Evolutionary conservation across 73 alveolate species (phyloP).

Genomic region (Symbiodinium pilosum): DNA sequence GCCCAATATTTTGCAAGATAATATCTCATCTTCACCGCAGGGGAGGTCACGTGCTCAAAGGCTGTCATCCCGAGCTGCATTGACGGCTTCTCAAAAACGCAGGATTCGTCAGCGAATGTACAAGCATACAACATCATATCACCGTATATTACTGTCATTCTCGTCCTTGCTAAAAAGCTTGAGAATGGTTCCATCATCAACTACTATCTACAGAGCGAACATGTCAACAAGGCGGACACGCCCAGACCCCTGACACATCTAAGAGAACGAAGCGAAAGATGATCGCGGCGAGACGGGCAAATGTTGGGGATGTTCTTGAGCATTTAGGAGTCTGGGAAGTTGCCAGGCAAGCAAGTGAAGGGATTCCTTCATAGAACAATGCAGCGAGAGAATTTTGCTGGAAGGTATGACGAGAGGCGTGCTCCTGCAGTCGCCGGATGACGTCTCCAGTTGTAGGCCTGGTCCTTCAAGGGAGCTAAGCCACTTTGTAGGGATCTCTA

Average conservation of each 20-base stretch:
- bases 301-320: background rate
- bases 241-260: background rate
- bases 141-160: too few relatives aligned
- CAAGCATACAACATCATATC: too few relatives aligned
- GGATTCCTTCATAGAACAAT: background rate
- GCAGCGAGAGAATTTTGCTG: background rate
- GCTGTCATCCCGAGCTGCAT: too few relatives aligned
- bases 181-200: too few relatives aligned
- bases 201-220: too few relatives aligned
- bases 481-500: background rate
- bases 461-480: background rate
- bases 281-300: background rate
- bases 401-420: background rate
- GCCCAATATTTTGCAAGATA: too few relatives aligned
- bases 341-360: background rate
- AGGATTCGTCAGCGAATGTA: too few relatives aligned
- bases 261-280: background rate
- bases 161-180: too few relatives aligned
- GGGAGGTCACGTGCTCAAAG: too few relatives aligned
- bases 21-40: too few relatives aligned
- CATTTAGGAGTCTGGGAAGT: background rate
- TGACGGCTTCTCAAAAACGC: too few relatives aligned
- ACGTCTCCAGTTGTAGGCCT: slow-evolving; percentile 6
- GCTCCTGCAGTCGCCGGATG: background rate
- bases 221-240: background rate